phyloP scores from a whole-genome alignment of 768 basidiomycete species.

The Pisolithus microcarpus region DNA sequence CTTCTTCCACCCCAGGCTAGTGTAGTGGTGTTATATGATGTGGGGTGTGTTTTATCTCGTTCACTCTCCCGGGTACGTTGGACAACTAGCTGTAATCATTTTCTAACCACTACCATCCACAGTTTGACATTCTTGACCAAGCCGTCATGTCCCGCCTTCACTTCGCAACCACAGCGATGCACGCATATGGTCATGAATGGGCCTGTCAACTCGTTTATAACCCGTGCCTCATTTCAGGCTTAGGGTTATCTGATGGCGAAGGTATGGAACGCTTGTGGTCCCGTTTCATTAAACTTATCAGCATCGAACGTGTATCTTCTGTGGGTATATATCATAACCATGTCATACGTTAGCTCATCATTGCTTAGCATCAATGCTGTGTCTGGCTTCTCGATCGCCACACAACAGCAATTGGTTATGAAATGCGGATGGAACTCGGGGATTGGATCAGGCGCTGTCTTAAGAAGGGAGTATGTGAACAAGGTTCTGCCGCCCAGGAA shows the following conservation, averaged over 20 bases:
- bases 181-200: constrained; percentile 36
- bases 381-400: constrained; percentile 32
- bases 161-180: constrained; percentile 32
- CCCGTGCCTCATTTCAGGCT: background rate
- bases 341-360: background rate
- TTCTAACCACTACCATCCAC: background rate
- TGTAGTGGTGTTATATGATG: too few species aligned
- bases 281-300: constrained; percentile 28
- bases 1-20: too few species aligned
- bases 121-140: background rate
- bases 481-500: constrained; percentile 1
- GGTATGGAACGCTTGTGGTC: constrained; percentile 26
- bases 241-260: constrained; percentile 6
- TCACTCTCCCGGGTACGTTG: too few species aligned
- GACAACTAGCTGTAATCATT: too few species aligned
- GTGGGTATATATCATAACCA: constrained; percentile 18
- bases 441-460: constrained; percentile 25
- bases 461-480: constrained; percentile 10
- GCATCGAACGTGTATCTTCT: constrained; percentile 23
- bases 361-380: constrained; percentile 15
- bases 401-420: constrained; percentile 17
- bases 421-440: constrained; percentile 25
- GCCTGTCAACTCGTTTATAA: constrained; percentile 12
- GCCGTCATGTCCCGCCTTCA: constrained; percentile 14
- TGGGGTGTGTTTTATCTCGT: too few species aligned